These are phyloP conservation scores for Auricularia heimuer DNA, from an alignment of 768 basidiomycete species.

Conservation along the genomic window DNA sequence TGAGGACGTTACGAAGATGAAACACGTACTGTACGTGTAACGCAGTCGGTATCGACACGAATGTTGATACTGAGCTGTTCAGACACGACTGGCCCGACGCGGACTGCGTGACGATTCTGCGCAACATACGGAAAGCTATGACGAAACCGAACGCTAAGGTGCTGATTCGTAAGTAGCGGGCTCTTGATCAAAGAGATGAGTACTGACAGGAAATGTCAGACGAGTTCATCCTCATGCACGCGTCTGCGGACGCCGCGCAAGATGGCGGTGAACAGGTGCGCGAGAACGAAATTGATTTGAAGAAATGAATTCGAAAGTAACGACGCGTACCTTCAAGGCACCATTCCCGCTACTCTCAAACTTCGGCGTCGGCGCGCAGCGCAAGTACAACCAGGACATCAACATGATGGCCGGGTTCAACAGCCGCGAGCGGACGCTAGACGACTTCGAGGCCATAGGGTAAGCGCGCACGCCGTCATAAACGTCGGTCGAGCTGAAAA, in stretches of 20 bases:
- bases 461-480: slow-evolving; percentile 9
- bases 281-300: too few species aligned
- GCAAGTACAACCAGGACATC: slow-evolving; percentile 35
- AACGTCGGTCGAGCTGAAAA: neutral
- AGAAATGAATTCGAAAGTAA: too few species aligned
- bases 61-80: neutral
- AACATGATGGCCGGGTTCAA: slow-evolving; percentile 37
- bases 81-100: slow-evolving; percentile 37
- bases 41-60: too few species aligned
- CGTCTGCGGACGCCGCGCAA: slow-evolving; percentile 5
- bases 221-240: slow-evolving; percentile 28
- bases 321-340: too few species aligned
- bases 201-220: too few species aligned
- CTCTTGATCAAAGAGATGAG: too few species aligned
- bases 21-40: slow-evolving; percentile 25
- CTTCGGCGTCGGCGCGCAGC: slow-evolving; percentile 32
- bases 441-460: slow-evolving; percentile 30
- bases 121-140: slow-evolving; percentile 27
- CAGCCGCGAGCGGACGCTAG: slow-evolving; percentile 32
- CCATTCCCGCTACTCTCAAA: slow-evolving; percentile 40
- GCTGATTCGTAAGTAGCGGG: slow-evolving; percentile 30
- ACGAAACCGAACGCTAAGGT: slow-evolving; percentile 21
- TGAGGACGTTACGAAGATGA: too few species aligned
- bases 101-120: slow-evolving; percentile 27
- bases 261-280: slow-evolving; percentile 2